These are phyloP conservation scores for Boletus sp. DNA, from an alignment of 1,284 basidiomycete species.

Conservation along the genomic window DNA sequence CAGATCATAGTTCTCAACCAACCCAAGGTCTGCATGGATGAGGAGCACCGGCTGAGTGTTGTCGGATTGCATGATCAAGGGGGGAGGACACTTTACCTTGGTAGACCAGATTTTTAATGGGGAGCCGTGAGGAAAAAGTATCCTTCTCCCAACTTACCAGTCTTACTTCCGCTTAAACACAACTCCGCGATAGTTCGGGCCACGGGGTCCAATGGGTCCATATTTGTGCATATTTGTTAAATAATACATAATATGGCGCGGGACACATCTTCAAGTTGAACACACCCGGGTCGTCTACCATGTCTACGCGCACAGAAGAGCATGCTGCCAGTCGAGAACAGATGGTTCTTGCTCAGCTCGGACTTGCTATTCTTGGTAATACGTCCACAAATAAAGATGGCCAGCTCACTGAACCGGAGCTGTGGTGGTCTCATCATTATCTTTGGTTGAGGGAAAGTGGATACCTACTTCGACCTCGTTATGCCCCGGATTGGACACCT, in stretches of 20 bases:
- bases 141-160: not conserved
- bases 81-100: not conserved
- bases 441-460: slow-evolving; percentile 40
- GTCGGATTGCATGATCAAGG: slow-evolving; percentile 17
- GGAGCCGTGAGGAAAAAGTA: slow-evolving; percentile 2
- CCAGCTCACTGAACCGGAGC: slow-evolving; percentile 13
- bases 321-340: slow-evolving; percentile 5
- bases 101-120: not conserved
- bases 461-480: slow-evolving; percentile 42
- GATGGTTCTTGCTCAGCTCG: slow-evolving; percentile 2
- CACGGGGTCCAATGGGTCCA: slow-evolving; percentile 19
- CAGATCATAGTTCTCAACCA: not conserved
- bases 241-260: not conserved
- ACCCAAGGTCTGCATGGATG: slow-evolving; percentile 7
- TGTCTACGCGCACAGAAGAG: slow-evolving; percentile 1
- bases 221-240: slow-evolving; percentile 18
- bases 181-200: slow-evolving; percentile 10
- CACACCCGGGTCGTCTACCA: not conserved
- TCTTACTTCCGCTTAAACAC: not conserved
- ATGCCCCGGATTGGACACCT: slow-evolving; percentile 42
- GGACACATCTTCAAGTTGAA: not conserved
- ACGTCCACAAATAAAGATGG: not conserved
- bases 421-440: slow-evolving; percentile 38
- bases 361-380: not conserved
- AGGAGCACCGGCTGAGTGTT: slow-evolving; percentile 9